phyloP scores from a whole-genome alignment of 805 yeast genomes.

The Wickerhamomyces sydowiorum region DNA sequence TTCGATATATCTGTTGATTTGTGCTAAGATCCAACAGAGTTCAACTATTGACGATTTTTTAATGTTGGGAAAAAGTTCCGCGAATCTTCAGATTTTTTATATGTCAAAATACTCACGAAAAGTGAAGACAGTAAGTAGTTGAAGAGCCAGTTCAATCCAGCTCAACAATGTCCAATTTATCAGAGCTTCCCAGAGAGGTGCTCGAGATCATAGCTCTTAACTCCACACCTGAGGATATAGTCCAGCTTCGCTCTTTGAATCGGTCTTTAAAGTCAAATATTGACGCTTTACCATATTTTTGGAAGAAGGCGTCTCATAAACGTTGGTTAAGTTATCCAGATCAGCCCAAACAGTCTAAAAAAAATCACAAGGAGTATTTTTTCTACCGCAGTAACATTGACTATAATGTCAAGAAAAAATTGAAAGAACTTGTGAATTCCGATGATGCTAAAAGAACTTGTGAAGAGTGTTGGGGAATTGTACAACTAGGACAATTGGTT shows the following conservation, averaged over 20 bases:
- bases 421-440: neutral
- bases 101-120: too few relatives aligned
- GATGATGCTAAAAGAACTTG: neutral
- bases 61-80: too few relatives aligned
- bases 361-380: neutral
- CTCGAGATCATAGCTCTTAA: neutral
- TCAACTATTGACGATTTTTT: too few relatives aligned
- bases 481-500: neutral
- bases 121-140: too few relatives aligned
- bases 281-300: neutral
- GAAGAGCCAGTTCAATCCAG: neutral
- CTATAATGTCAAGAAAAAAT: neutral
- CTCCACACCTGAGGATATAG: neutral
- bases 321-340: neutral
- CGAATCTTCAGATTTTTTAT: too few relatives aligned
- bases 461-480: neutral
- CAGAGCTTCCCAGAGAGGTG: neutral
- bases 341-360: neutral
- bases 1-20: too few relatives aligned
- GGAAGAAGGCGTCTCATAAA: neutral
- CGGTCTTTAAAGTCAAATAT: neutral
- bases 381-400: neutral
- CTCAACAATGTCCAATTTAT: neutral
- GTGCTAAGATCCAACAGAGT: too few relatives aligned
- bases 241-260: neutral